Percentiles rank a stretch among this genome's conserved stretches.
Evolutionary conservation across 1,284 basidiomycete genomes (phyloP).

Genomic region (Cryptococcus amylolentus): DNA sequence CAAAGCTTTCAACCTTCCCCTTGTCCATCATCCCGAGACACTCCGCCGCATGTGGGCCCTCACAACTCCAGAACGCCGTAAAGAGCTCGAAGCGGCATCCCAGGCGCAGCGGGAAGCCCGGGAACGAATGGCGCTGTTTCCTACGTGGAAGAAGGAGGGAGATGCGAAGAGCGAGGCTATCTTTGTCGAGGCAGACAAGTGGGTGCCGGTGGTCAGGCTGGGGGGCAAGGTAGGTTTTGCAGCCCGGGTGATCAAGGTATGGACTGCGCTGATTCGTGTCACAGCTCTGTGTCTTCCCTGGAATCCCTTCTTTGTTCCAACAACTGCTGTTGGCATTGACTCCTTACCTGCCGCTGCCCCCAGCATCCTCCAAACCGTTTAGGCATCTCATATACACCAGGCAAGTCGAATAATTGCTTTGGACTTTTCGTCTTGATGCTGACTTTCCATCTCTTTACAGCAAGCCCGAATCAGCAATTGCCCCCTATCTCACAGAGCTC

Average conservation of each 20-base stretch:
- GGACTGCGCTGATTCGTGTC: not conserved
- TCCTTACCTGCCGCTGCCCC: constrained; percentile 71
- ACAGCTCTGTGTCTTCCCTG: constrained; percentile 77
- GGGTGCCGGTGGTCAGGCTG: constrained; percentile 85
- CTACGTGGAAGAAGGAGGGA: constrained; percentile 50
- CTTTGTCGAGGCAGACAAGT: constrained; percentile 68
- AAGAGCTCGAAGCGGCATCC: constrained; percentile 60
- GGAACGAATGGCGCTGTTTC: constrained; percentile 79
- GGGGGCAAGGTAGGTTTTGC: constrained; percentile 58
- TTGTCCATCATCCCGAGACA: constrained; percentile 76
- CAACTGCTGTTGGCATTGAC: constrained; percentile 69
- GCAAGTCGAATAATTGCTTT: constrained; percentile 52
- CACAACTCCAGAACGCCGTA: constrained; percentile 55
- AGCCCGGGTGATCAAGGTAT: not conserved
- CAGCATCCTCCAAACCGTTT: constrained; percentile 63
- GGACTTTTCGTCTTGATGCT: not conserved
- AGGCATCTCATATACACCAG: constrained; percentile 73
- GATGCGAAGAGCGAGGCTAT: constrained; percentile 63
- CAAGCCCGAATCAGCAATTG: constrained; percentile 79
- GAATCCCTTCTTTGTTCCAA: constrained; percentile 82
- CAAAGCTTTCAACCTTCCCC: constrained; percentile 72
- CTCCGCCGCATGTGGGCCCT: constrained; percentile 70
- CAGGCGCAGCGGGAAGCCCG: constrained; percentile 68
- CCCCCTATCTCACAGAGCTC: constrained; percentile 77
- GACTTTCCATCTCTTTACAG: constrained; percentile 50